A percentile compares a stretch with the other conserved stretches of the same genome.
phyloP scores from a whole-genome alignment of 1,139 yeast genomes.

The Hanseniaspora gamundiae region DNA sequence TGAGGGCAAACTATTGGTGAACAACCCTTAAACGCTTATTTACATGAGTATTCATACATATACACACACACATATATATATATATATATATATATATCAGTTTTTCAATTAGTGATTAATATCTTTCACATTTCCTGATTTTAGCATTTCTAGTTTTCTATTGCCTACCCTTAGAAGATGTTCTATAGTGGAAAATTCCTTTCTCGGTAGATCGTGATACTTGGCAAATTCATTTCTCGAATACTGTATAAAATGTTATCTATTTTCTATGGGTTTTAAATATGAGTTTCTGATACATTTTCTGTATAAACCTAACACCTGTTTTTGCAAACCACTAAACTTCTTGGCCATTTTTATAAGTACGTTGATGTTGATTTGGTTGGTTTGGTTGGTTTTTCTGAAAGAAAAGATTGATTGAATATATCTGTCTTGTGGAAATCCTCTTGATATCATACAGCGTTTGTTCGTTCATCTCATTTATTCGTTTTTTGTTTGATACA shows the following conservation, averaged over 20 bases:
- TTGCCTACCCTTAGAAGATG: slow-evolving; percentile 70
- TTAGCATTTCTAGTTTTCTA: slow-evolving; percentile 60
- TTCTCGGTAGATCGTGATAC: slow-evolving; percentile 47
- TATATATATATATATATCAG: neutral
- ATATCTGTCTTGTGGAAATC: too few species aligned
- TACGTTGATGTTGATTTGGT: neutral
- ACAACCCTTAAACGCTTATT: neutral
- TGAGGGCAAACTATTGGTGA: slow-evolving; percentile 27
- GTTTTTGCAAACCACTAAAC: slow-evolving; percentile 50
- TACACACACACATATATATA: neutral
- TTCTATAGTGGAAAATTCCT: slow-evolving; percentile 80
- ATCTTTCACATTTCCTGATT: slow-evolving; percentile 53
- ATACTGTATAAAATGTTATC: slow-evolving; percentile 26
- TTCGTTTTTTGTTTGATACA: too few species aligned
- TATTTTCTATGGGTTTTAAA: slow-evolving; percentile 39
- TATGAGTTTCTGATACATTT: slow-evolving; percentile 41
- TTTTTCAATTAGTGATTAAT: slow-evolving; percentile 14
- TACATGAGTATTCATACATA: too few species aligned
- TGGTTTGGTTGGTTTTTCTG: too few species aligned
- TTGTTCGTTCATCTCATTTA: too few species aligned
- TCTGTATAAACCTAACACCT: slow-evolving; percentile 52
- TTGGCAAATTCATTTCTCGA: slow-evolving; percentile 50
- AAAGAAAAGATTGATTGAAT: too few species aligned
- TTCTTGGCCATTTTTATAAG: slow-evolving; percentile 16
- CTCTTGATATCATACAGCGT: too few species aligned